These are phyloP conservation scores for Scheffersomyces stipitis DNA, from an alignment of 805 yeast species.

Conservation along the genomic window DNA sequence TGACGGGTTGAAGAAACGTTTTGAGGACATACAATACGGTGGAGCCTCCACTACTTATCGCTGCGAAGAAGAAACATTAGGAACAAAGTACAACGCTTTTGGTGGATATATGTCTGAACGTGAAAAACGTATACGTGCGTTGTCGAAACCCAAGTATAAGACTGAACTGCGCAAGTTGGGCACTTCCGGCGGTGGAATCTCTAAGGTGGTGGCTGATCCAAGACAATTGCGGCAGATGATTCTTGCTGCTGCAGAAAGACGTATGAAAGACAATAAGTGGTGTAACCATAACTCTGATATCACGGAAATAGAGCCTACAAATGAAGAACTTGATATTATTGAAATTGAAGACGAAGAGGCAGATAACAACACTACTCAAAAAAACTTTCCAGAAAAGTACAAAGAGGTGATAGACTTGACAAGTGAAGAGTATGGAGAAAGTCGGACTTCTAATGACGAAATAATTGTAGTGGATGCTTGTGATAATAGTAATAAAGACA, in stretches of 20 bases:
- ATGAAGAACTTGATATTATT: constrained; percentile 44
- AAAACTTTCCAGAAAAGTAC: constrained; percentile 1
- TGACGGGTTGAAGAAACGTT: constrained; percentile 59
- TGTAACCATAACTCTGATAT: constrained; percentile 32
- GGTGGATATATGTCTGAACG: constrained; percentile 17
- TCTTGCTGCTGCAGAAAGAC: constrained; percentile 61
- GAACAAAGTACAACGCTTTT: constrained; percentile 24
- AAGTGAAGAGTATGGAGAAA: constrained; percentile 9
- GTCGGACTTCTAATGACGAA: constrained; percentile 6
- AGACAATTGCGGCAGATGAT: constrained; percentile 43
- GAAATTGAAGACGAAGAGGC: constrained; percentile 17
- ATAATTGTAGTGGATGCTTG: constrained; percentile 25
- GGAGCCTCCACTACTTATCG: constrained; percentile 46
- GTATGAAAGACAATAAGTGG: constrained; percentile 53
- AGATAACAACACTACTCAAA: not conserved
- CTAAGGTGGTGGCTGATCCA: constrained; percentile 12
- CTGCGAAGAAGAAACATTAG: constrained; percentile 49
- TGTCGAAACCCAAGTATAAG: constrained; percentile 39
- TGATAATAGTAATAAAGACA: constrained; percentile 8
- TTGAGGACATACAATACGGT: constrained; percentile 40
- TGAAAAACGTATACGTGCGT: constrained; percentile 42
- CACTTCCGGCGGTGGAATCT: constrained; percentile 1
- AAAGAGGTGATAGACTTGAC: constrained; percentile 14
- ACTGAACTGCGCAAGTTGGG: constrained; percentile 39
- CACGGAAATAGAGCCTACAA: constrained; percentile 37